These are phyloP conservation scores for Fusarium sp. DNA, from an alignment of 2,329 filamentous ascomycete genomes.

Conservation along the genomic window DNA sequence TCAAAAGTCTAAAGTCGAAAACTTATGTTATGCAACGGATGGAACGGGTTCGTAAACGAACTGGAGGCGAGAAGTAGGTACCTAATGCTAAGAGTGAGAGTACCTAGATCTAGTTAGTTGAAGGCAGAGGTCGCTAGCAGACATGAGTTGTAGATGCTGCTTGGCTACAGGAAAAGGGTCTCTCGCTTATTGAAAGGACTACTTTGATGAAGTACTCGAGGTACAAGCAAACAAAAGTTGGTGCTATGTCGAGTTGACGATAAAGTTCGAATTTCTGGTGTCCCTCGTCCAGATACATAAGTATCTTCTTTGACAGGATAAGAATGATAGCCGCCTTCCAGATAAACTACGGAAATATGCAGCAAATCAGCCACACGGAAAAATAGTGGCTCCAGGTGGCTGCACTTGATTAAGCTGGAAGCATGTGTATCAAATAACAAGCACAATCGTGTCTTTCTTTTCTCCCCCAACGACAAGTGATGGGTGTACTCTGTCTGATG, in stretches of 20 bases:
- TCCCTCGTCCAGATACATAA: neutral
- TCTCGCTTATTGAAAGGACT: slow-evolving; percentile 8
- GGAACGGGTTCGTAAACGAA: slow-evolving; percentile 34
- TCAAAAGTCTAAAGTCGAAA: neutral
- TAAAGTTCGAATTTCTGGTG: neutral
- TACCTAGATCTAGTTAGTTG: slow-evolving; percentile 4
- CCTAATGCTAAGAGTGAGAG: slow-evolving; percentile 1
- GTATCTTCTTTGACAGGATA: neutral
- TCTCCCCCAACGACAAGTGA: slow-evolving; percentile 7
- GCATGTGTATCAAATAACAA: slow-evolving; percentile 32
- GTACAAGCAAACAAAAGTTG: neutral
- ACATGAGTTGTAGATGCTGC: slow-evolving; percentile 16
- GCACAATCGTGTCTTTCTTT: slow-evolving; percentile 19
- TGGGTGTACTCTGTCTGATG: neutral
- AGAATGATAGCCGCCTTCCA: too few species aligned
- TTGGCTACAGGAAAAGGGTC: slow-evolving; percentile 9
- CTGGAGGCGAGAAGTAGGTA: slow-evolving; percentile 27
- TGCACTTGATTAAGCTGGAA: slow-evolving; percentile 21
- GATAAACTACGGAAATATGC: neutral
- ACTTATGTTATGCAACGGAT: slow-evolving; percentile 28
- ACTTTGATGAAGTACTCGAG: slow-evolving; percentile 6
- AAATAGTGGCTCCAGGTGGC: slow-evolving; percentile 43
- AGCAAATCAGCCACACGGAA: slow-evolving; percentile 36
- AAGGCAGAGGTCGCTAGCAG: slow-evolving; percentile 13
- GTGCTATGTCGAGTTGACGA: neutral